These are phyloP conservation scores for Ceratocystis cubensis DNA, from an alignment of 2,329 filamentous ascomycete genomes.

Conservation along the genomic window DNA sequence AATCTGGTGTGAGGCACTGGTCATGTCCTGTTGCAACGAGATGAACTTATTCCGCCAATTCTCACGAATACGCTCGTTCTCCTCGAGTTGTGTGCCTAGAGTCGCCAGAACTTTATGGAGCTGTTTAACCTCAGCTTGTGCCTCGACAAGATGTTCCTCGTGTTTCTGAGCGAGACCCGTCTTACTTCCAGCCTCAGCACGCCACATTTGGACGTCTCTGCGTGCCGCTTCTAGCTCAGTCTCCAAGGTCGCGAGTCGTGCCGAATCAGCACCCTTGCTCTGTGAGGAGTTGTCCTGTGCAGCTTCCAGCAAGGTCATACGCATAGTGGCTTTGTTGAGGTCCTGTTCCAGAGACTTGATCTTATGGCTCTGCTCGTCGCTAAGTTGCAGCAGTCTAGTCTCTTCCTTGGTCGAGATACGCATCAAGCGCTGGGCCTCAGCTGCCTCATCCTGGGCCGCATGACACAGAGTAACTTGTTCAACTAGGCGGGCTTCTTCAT, in stretches of 20 bases:
- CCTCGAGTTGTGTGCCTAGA: constrained; percentile 66
- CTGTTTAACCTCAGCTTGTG: constrained; percentile 53
- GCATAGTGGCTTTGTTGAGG: constrained; percentile 44
- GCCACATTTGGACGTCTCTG: constrained; percentile 49
- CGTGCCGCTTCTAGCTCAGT: constrained; percentile 42
- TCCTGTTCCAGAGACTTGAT: constrained; percentile 48
- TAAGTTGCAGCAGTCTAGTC: constrained; percentile 49
- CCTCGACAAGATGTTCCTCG: constrained; percentile 36
- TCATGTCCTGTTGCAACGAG: constrained; percentile 78
- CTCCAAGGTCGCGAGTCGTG: constrained; percentile 40
- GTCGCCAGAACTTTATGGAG: constrained; percentile 61
- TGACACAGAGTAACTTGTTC: constrained; percentile 51
- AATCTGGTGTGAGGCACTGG: constrained; percentile 62
- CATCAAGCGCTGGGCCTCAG: constrained; percentile 58
- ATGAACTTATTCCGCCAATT: constrained; percentile 75
- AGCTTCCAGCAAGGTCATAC: constrained; percentile 54
- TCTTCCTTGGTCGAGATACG: constrained; percentile 61
- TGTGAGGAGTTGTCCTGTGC: constrained; percentile 48
- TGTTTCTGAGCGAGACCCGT: constrained; percentile 39
- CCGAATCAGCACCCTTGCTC: constrained; percentile 42
- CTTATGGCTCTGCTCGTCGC: constrained; percentile 58
- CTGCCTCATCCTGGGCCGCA: constrained; percentile 57
- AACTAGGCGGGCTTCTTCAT: constrained; percentile 51
- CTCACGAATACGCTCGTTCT: constrained; percentile 74
- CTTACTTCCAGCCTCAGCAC: constrained; percentile 47